Evolutionary conservation across 495 filamentous ascomycete species (phyloP).

Genomic region (Neurospora hispaniola): DNA sequence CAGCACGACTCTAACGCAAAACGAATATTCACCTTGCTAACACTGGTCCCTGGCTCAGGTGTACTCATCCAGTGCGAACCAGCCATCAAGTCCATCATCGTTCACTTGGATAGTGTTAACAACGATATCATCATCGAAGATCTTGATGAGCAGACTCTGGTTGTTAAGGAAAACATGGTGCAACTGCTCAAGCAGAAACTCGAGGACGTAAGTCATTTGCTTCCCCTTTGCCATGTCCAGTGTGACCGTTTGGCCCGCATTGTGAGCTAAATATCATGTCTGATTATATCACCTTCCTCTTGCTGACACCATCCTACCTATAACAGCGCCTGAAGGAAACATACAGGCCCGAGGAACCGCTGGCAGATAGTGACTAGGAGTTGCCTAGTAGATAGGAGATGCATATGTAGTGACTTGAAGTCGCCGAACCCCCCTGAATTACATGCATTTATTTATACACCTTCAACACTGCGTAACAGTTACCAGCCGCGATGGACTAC

Average conservation of each 20-base stretch:
- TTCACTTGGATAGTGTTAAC: constrained; percentile 46
- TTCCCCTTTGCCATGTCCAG: background rate
- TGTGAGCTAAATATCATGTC: background rate
- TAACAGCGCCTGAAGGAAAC: constrained; percentile 34
- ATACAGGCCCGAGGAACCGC: constrained; percentile 24
- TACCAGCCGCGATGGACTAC: background rate
- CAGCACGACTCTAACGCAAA: background rate
- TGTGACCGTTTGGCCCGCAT: background rate
- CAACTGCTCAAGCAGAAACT: constrained; percentile 49
- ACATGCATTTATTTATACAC: background rate
- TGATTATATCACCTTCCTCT: background rate
- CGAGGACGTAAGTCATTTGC: constrained; percentile 37
- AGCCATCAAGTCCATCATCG: constrained; percentile 47
- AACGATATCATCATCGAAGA: constrained; percentile 55
- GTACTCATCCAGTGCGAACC: constrained; percentile 67
- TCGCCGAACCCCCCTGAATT: background rate
- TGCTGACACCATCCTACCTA: constrained; percentile 1
- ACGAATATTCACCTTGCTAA: background rate
- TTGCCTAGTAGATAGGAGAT: background rate
- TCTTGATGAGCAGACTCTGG: constrained; percentile 59
- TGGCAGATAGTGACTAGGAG: constrained; percentile 31
- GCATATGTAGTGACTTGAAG: background rate
- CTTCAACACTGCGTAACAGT: background rate
- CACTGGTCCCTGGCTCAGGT: constrained; percentile 28
- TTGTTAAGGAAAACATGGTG: constrained; percentile 63